A percentile compares a stretch with the other conserved stretches of the same genome.
Conservation (phyloP, 2,329 filamentous ascomycete genomes). For the Alternaria gaisen region DNA sequence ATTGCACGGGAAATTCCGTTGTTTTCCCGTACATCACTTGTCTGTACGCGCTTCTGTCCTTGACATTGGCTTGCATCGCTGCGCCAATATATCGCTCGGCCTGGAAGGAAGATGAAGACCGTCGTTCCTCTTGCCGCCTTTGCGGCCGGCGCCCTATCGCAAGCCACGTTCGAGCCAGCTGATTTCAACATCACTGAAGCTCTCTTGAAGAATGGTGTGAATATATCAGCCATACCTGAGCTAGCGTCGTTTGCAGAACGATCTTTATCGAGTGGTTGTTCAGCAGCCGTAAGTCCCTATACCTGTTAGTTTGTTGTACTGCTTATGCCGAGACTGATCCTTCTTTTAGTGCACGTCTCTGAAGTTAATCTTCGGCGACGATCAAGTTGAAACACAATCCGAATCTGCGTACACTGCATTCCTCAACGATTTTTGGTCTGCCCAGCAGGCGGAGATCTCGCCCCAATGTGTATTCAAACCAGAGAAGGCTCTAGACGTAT, state of each 20-base stretch:
- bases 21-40: not conserved
- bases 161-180: constrained; percentile 17
- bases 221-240: constrained; percentile 25
- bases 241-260: constrained; percentile 6
- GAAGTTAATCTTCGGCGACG: constrained; percentile 25
- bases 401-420: constrained; percentile 31
- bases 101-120: constrained; percentile 4
- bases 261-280: constrained; percentile 16
- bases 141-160: constrained; percentile 1
- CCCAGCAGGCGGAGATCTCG: constrained; percentile 21
- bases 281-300: constrained; percentile 27
- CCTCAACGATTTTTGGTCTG: constrained; percentile 24
- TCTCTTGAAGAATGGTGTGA: constrained; percentile 28
- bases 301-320: too few species aligned
- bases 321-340: not conserved
- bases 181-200: constrained; percentile 33
- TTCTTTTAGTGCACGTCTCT: constrained; percentile 32
- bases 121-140: constrained; percentile 4
- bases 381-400: constrained; percentile 20
- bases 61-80: not conserved
- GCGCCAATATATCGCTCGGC: too few species aligned
- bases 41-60: not conserved
- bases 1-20: not conserved
- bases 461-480: constrained; percentile 32
- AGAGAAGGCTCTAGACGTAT: constrained; percentile 19